phyloP scores from a whole-genome alignment of 2,329 filamentous ascomycete genomes.

The Aspergillus luchuensis region DNA sequence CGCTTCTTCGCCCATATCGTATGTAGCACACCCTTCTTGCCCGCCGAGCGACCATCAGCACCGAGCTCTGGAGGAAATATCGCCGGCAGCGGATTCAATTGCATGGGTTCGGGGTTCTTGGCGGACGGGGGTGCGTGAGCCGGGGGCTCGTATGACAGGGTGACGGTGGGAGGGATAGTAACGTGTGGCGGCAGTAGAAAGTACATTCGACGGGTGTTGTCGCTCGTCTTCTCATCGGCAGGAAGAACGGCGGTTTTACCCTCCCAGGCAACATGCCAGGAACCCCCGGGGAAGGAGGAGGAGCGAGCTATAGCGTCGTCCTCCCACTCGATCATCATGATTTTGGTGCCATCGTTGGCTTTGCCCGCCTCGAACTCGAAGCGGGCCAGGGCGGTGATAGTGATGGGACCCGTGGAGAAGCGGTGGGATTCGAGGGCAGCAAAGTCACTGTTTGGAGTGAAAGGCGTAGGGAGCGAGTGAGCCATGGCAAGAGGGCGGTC shows the following conservation, averaged over 20 bases:
- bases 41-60: conserved; percentile 64
- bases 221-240: conserved; percentile 59
- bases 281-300: conserved; percentile 43
- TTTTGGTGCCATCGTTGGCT: conserved; percentile 82
- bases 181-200: conserved; percentile 76
- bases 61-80: conserved; percentile 80
- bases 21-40: conserved; percentile 80
- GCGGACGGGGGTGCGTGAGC: conserved; percentile 24
- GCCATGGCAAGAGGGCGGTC: conserved; percentile 12
- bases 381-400: conserved; percentile 67
- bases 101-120: conserved; percentile 43
- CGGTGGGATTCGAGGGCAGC: conserved; percentile 37
- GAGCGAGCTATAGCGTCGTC: conserved; percentile 56
- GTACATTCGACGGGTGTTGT: conserved; percentile 67
- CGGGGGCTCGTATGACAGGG: conserved; percentile 57
- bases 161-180: conserved; percentile 71
- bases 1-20: conserved; percentile 88
- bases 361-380: conserved; percentile 82
- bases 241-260: conserved; percentile 74
- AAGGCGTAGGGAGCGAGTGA: conserved; percentile 23
- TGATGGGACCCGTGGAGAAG: conserved; percentile 32
- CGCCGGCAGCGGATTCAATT: conserved; percentile 78
- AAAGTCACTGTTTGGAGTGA: conserved; percentile 38
- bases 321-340: conserved; percentile 92
- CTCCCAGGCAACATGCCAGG: conserved; percentile 82